Percentiles rank a stretch among this genome's conserved stretches.
Evolutionary conservation across 2,329 filamentous ascomycete genomes (phyloP).

Genomic region (Trichophaea hybrida): DNA sequence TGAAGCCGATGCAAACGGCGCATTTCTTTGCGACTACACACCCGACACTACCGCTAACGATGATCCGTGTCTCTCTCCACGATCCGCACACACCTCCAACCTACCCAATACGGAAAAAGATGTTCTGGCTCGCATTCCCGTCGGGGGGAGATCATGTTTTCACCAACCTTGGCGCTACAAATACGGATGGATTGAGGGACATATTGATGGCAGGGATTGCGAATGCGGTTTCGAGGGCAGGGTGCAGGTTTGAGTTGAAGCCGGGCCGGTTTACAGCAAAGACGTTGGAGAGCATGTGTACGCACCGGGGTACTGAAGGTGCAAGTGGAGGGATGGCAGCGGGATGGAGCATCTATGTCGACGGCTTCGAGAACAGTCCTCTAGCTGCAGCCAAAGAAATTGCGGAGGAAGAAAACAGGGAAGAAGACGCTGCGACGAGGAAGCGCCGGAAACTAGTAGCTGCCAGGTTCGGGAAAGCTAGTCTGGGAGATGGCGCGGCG

Average conservation of each 20-base stretch:
- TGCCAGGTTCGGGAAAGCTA: conserved; percentile 55
- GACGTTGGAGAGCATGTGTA: conserved; percentile 55
- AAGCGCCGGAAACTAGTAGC: conserved; percentile 51
- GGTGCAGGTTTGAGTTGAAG: conserved; percentile 55
- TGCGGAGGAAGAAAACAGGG: conserved; percentile 27
- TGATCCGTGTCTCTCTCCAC: conserved; percentile 28
- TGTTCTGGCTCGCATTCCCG: conserved; percentile 64
- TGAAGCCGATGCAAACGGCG: conserved; percentile 45
- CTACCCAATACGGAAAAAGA: conserved; percentile 42
- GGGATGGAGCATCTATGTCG: conserved; percentile 65
- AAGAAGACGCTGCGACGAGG: conserved; percentile 23
- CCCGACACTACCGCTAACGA: conserved; percentile 34
- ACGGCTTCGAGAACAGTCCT: conserved; percentile 39
- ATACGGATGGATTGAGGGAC: conserved; percentile 41
- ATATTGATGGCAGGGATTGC: conserved; percentile 67
- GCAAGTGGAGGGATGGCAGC: conserved; percentile 57
- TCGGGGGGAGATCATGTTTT: conserved; percentile 59
- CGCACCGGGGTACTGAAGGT: conserved; percentile 52
- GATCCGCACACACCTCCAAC: conserved; percentile 25
- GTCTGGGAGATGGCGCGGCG: conserved; percentile 44
- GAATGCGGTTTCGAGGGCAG: conserved; percentile 62
- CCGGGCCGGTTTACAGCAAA: conserved; percentile 54
- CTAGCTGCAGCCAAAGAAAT: conserved; percentile 2
- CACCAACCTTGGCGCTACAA: conserved; percentile 36
- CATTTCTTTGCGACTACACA: conserved; percentile 55